Evolutionary conservation across 1,139 yeast genomes (phyloP).

Genomic region (Kluyveromyces sp.): DNA sequence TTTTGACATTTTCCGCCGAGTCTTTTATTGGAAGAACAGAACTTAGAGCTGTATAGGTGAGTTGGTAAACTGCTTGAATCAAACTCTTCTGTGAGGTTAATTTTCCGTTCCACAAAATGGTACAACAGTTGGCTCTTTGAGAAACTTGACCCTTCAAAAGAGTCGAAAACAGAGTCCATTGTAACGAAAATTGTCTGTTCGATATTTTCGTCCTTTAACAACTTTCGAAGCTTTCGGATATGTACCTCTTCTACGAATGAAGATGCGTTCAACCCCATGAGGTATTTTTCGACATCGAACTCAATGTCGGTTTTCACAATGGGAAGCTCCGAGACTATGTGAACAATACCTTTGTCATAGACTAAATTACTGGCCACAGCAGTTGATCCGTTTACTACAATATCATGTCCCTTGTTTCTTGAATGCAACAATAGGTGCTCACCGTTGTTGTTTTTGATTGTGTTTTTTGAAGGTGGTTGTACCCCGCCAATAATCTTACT

Average conservation of each 20-base stretch:
- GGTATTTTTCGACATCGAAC: constrained; percentile 65
- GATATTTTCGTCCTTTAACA: constrained; percentile 58
- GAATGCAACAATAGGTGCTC: constrained; percentile 27
- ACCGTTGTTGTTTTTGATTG: constrained; percentile 23
- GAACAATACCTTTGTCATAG: constrained; percentile 55
- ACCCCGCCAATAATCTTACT: constrained; percentile 24
- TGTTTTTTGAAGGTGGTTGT: constrained; percentile 3
- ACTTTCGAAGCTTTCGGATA: constrained; percentile 49
- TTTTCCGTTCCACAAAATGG: constrained; percentile 54
- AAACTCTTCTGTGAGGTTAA: constrained; percentile 29
- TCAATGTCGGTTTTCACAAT: constrained; percentile 36
- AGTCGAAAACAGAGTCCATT: constrained; percentile 26
- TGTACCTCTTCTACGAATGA: constrained; percentile 63
- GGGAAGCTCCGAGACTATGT: constrained; percentile 41
- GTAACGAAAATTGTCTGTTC: constrained; percentile 40
- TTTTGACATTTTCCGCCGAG: constrained; percentile 44
- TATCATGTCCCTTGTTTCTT: constrained; percentile 29
- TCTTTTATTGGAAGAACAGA: constrained; percentile 35
- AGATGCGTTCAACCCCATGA: constrained; percentile 63
- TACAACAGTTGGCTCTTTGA: constrained; percentile 45
- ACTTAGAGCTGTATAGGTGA: constrained; percentile 40
- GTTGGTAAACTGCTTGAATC: constrained; percentile 13
- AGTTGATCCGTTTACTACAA: constrained; percentile 26
- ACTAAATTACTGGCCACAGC: constrained; percentile 40
- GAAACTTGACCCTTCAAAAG: constrained; percentile 33